Base-by-base conservation (phyloP, 2,329 filamentous ascomycete species). In the Aureobasidium pullulans region DNA sequence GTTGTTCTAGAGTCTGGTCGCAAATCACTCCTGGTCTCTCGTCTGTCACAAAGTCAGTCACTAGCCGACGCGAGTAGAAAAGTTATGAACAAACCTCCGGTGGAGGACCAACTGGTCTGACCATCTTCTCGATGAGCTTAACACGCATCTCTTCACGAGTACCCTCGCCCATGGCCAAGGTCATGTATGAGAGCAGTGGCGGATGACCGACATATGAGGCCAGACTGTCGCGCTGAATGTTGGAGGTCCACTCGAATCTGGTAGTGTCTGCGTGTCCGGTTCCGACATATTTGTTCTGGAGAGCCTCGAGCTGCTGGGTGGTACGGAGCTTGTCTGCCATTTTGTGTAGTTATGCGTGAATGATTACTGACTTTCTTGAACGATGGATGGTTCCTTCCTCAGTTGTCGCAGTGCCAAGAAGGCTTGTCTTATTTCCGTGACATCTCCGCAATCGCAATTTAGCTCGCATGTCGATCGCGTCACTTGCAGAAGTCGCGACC, bases 251-350 rank as follows among this genome's bases (percentile, higher is more conserved):
- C 77, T 99, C 94, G 85, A 94, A 94, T 74, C 90, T 95, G 29
- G 91, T 96, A 13, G 93, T 97, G 77, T 99, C 94, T 44, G 93
- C 90, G 74, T 96, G 92, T 28, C 94, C 94, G 4, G 94, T 97
- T 66, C 94, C 94, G 69, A 99, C 82, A 79, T 94, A 96, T 70
- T 95, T 95, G 69, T 92, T 87, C 76, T 99, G 94, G 16, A 97
- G 88, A 64, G 91, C 87, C 76, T 99, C 94, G 71, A 99, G 92
- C 75, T 99, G 94, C 76, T 99, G 94, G 68, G 96, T 90, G 9
- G 90, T 94, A 72, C 94, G 92, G 65, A 99, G 88, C 78, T 99
- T 99, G 79, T 99, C 94, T 75, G 94, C 94, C 94, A 57, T 57
- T 28, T 32, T 57, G 9, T 15, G 4, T 37, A 6, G 6, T 37